Evolutionary conservation across 1,284 basidiomycete genomes (phyloP).

Genomic region (Moesziomyces sp.): DNA sequence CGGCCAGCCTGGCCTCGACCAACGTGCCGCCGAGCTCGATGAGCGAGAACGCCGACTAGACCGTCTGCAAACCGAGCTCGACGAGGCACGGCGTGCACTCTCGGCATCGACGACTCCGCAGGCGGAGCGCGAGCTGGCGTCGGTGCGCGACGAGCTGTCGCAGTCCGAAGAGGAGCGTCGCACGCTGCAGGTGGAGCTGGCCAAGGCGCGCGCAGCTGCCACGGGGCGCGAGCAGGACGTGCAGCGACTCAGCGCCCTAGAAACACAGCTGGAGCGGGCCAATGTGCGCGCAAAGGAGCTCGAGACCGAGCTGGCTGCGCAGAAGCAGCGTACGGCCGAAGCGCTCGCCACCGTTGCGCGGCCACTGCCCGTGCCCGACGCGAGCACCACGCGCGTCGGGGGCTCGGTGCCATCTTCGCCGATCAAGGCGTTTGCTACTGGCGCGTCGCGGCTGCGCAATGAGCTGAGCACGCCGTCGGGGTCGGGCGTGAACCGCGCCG

Average conservation of each 20-base stretch:
- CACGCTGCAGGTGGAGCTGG: slow-evolving; percentile 18
- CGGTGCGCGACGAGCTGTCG: slow-evolving; percentile 25
- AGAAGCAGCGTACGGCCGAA: slow-evolving; percentile 12
- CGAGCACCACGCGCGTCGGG: not conserved
- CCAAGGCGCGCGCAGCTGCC: slow-evolving; percentile 22
- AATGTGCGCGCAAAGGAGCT: slow-evolving; percentile 24
- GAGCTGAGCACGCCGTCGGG: not conserved
- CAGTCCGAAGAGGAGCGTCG: slow-evolving; percentile 33
- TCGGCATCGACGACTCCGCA: too few species aligned
- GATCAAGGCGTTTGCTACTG: slow-evolving; percentile 15
- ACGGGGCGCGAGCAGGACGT: slow-evolving; percentile 15
- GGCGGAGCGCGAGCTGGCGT: slow-evolving; percentile 11
- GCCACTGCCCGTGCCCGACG: slow-evolving; percentile 25
- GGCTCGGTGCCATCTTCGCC: slow-evolving; percentile 32
- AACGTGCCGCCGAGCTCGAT: slow-evolving; percentile 1
- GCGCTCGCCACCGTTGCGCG: slow-evolving; percentile 18
- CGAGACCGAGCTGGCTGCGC: slow-evolving; percentile 27
- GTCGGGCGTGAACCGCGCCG: slow-evolving; percentile 32
- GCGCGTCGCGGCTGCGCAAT: slow-evolving; percentile 22
- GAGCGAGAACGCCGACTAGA: slow-evolving; percentile 12
- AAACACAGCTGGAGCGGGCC: slow-evolving; percentile 15
- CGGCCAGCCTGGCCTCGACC: slow-evolving; percentile 6
- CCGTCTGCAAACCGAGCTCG: slow-evolving; percentile 6
- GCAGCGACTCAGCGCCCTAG: slow-evolving; percentile 5
- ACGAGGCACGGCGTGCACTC: slow-evolving; percentile 1